Evolutionary conservation across 2,329 filamentous ascomycete genomes (phyloP), one percentile per base, ranked within the genome.

Genomic region (Calonectria ilicicola): DNA sequence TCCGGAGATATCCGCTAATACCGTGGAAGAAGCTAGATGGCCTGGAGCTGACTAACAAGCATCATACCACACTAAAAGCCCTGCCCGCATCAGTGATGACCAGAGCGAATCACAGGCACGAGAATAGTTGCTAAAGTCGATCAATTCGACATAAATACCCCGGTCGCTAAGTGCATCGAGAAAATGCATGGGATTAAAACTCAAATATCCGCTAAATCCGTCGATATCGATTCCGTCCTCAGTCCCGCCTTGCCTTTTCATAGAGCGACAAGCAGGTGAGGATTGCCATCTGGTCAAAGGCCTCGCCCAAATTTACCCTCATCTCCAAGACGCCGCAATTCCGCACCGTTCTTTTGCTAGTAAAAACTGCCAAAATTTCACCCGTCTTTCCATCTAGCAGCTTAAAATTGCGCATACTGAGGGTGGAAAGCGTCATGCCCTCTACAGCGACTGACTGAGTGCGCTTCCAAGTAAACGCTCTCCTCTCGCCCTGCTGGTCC

Each of bases 221-320:
- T 44, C 38, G 4, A 27, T 38, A 7, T 15, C 27, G 12, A 23
- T 63, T 21, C 5, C 12, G 27, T 38, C 23, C 12, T 51, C 44
- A 40, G 32, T 65, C 74, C 21, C 65, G 69, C n/a, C 74, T 67
- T 17, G 62, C 56, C 60, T 68, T 69, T 44, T 77, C 76, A 49
- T 70, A 70, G 42, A 78, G 56, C 2, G 72, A 65, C 47, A 78
- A 27, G 5, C 64, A 67, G 2, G 76, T 73, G 21, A 75, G 62
- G 35, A 75, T 69, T 4, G 65, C 72, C 70, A 77, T 65, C 40
- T 67, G 38, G 32, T 78, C 75, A 67, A 78, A 76, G 2, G 69
- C 58, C 21, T 58, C 56, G 1, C 74, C 75, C 12, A 62, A 35
- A 14, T 74, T 62, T 7, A 70, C 74, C 19, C 76, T 63, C n/a